Evolutionary conservation across 202 grass and related monocot genomes (phyloP).

Genomic region (Carex sylvatica): DNA sequence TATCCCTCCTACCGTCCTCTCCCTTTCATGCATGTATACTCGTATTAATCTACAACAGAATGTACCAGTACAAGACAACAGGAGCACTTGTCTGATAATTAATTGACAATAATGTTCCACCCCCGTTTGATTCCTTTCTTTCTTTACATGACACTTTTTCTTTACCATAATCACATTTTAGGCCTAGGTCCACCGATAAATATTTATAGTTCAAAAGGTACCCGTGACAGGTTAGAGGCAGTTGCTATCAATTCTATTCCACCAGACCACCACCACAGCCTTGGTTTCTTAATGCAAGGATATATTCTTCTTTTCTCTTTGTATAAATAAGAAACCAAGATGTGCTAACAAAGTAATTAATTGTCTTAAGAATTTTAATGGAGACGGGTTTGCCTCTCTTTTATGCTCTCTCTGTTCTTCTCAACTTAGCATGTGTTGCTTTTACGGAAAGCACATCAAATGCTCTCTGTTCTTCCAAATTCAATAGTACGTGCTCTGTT

Average conservation of each 20-base stretch:
- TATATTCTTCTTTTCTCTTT: constrained; percentile 16
- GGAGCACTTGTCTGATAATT: constrained; percentile 15
- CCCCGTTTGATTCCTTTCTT: constrained; percentile 16
- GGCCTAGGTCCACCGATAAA: constrained; percentile 16
- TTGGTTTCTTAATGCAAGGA: not conserved
- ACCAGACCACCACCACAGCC: not conserved
- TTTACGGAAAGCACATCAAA: not conserved
- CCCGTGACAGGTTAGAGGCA: constrained; percentile 1
- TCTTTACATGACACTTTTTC: constrained; percentile 8
- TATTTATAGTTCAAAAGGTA: constrained; percentile 17
- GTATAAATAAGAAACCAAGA: constrained; percentile 16
- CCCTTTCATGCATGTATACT: not conserved
- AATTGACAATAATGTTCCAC: constrained; percentile 14
- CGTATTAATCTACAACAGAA: not conserved
- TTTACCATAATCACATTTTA: constrained; percentile 27
- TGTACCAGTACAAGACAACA: constrained; percentile 9
- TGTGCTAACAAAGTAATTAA: not conserved
- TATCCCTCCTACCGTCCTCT: not conserved
- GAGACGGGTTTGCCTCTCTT: constrained; percentile 29
- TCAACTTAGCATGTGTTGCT: constrained; percentile 7
- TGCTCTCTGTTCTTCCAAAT: constrained; percentile 18
- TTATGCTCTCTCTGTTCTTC: constrained; percentile 25
- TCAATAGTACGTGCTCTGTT: constrained; percentile 9
- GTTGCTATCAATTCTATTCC: constrained; percentile 7
- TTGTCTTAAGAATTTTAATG: not conserved